Evolutionary conservation across 768 basidiomycete species (phyloP).

Genomic region (Lepiota subincarnata): DNA sequence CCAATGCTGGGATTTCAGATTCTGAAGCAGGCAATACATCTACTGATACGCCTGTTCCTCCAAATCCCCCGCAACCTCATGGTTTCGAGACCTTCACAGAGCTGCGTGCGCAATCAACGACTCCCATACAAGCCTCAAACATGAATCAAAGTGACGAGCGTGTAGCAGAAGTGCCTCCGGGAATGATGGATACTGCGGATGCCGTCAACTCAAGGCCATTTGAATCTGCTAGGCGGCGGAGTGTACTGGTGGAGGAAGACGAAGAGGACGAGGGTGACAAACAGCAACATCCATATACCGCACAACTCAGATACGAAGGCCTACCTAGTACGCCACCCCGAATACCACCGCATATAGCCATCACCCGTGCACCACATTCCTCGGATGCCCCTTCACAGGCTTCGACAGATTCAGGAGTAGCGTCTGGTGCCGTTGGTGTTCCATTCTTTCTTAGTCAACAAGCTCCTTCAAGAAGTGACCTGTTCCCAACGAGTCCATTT

Average conservation of each 20-base stretch:
- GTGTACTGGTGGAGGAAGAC: slow-evolving; percentile 67
- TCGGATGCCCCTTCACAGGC: slow-evolving; percentile 50
- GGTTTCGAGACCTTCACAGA: slow-evolving; percentile 34
- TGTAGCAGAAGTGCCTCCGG: slow-evolving; percentile 19
- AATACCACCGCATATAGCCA: slow-evolving; percentile 25
- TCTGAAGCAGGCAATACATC: slow-evolving; percentile 45
- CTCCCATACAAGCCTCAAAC: slow-evolving; percentile 36
- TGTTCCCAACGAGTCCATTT: slow-evolving; percentile 68
- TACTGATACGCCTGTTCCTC: slow-evolving; percentile 58
- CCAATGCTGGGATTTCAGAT: slow-evolving; percentile 48
- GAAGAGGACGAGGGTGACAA: slow-evolving; percentile 47
- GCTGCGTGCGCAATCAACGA: slow-evolving; percentile 38
- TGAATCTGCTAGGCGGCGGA: slow-evolving; percentile 46
- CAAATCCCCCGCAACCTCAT: slow-evolving; percentile 47
- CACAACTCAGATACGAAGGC: slow-evolving; percentile 35
- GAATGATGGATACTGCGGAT: slow-evolving; percentile 12
- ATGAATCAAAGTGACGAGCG: slow-evolving; percentile 28
- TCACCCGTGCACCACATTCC: slow-evolving; percentile 40
- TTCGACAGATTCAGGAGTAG: slow-evolving; percentile 40
- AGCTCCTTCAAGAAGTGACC: slow-evolving; percentile 52
- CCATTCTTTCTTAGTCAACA: slow-evolving; percentile 46
- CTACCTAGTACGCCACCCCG: slow-evolving; percentile 42
- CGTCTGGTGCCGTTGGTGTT: slow-evolving; percentile 36
- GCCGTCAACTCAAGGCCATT: slow-evolving; percentile 33
- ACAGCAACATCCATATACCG: slow-evolving; percentile 22